Conservation (phyloP, 2,329 filamentous ascomycete genomes). For the Aureobasidium subglaciale region DNA sequence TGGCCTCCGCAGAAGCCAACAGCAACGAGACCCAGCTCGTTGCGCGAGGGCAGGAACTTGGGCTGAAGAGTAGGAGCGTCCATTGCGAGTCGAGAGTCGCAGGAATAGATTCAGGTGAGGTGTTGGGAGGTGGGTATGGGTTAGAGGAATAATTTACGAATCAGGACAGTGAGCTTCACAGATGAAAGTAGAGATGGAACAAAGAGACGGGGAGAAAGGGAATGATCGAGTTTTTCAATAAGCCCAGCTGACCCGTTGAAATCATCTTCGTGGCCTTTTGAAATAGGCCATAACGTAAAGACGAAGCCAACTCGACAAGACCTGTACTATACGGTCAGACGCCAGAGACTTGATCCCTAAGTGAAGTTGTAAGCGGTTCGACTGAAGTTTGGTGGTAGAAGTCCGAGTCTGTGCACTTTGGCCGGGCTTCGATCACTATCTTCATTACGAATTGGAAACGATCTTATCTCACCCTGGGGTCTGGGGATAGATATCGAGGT, state of each 20-base stretch:
- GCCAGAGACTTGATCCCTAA: conserved; percentile 12
- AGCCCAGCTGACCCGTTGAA: conserved; percentile 7
- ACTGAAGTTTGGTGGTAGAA: neutral
- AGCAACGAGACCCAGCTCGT: conserved; percentile 83
- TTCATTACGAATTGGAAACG: conserved; percentile 1
- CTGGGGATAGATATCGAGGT: neutral
- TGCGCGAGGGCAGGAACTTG: conserved; percentile 71
- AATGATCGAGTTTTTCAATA: conserved; percentile 7
- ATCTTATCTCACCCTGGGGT: neutral
- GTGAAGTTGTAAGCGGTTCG: conserved; percentile 11
- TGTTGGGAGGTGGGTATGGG: conserved; percentile 5
- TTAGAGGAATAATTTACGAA: neutral
- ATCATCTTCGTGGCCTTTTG: conserved; percentile 13
- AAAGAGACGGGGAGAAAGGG: conserved; percentile 14
- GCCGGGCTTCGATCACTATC: neutral
- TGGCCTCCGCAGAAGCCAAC: conserved; percentile 96
- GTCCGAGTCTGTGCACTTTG: neutral
- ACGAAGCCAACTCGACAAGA: neutral
- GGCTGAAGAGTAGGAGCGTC: conserved; percentile 51
- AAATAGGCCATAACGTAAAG: conserved; percentile 14
- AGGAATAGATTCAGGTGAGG: neutral
- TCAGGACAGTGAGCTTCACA: neutral
- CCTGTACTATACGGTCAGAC: conserved; percentile 16
- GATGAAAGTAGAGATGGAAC: conserved; percentile 5
- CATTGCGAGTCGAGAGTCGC: conserved; percentile 20